A percentile compares a stretch with the other conserved stretches of the same genome.
Conservation (phyloP, 192 early-diverging fungal genomes). For the Coemansia sp. region DNA sequence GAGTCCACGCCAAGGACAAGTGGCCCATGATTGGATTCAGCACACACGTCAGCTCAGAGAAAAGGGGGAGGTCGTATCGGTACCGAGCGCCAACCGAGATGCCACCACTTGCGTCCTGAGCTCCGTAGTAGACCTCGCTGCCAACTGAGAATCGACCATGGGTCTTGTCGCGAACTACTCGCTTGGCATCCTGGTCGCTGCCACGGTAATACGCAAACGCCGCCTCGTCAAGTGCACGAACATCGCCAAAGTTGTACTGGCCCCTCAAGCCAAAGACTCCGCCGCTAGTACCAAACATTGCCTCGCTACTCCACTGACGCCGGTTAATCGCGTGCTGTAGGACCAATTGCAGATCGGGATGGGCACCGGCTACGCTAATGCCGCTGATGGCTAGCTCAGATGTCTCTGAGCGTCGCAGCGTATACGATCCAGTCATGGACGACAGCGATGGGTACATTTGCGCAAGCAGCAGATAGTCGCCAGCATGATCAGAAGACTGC, state of each 20-base stretch:
- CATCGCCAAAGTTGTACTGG: constrained; percentile 73
- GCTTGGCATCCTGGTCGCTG: constrained; percentile 20
- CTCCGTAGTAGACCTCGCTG: constrained; percentile 73
- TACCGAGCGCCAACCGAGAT: constrained; percentile 72
- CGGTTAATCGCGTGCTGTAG: constrained; percentile 67
- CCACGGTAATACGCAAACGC: constrained; percentile 25
- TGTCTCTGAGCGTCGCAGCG: constrained; percentile 23
- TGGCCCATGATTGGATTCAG: constrained; percentile 95
- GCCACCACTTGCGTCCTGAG: constrained; percentile 86
- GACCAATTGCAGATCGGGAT: constrained; percentile 44
- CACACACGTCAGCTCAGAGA: constrained; percentile 65
- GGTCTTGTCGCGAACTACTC: constrained; percentile 4
- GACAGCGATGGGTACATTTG: constrained; percentile 53
- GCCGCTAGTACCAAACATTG: constrained; percentile 75
- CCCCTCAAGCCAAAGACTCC: constrained; percentile 78
- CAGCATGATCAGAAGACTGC: not conserved
- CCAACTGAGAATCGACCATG: constrained; percentile 56
- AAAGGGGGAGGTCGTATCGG: constrained; percentile 59
- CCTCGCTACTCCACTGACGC: constrained; percentile 74
- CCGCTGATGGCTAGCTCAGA: constrained; percentile 48
- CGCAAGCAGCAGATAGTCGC: constrained; percentile 47
- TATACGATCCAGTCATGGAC: constrained; percentile 48
- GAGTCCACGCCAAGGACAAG: constrained; percentile 78
- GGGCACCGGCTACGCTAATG: constrained; percentile 40
- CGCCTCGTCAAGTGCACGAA: constrained; percentile 23